Evolutionary conservation across 805 yeast genomes (phyloP), one percentile per base, ranked within the genome.

Genomic region (Aciculoconidium aculeatum): DNA sequence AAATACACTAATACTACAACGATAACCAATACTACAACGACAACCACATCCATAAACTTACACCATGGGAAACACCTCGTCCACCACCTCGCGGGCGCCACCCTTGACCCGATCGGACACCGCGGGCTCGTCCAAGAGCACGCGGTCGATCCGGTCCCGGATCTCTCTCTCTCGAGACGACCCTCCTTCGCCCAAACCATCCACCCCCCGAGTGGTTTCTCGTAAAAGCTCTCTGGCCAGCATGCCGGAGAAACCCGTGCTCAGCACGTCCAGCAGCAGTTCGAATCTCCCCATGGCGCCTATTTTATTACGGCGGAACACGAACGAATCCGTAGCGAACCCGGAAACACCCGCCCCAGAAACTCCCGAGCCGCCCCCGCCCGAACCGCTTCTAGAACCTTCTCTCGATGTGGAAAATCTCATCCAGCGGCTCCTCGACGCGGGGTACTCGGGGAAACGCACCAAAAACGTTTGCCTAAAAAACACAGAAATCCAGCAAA

Each of bases 371-470:
- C 33, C n/a, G 22, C 36, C 34, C 34, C 46, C 49, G n/a, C 34
- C 40, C 22, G 11, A 20, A 20, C 22, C 6, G 12, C 22, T 7
- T 12, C 22, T 10, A 23, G 25, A 12, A 8, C 25, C 25, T 10
- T 23, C 25, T n/a, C 53, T 62, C 21, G 70, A 88, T 51, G 70
- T 92, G 25, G 98, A 92, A 57, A 94, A 85, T 48, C 66, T 85
- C 27, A 92, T 92, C 37, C 96, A 88, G 61, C 67, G 94, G 44
- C 67, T 92, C 40, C 67, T 92, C 39, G 97, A 92, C 59, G 95
- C 96, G 1, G 99, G 97, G 7, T 92, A 92, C 58, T 75, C 88
- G 8, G 97, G 96, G 6, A 92, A 90, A 54, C 72, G 95, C 49
- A 86, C 96, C 7, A 87, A 85, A 58, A 73, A 77, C 37, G 80